These are phyloP conservation scores for Tulasnella sp. DNA, from an alignment of 768 basidiomycete genomes.

Conservation along the genomic window DNA sequence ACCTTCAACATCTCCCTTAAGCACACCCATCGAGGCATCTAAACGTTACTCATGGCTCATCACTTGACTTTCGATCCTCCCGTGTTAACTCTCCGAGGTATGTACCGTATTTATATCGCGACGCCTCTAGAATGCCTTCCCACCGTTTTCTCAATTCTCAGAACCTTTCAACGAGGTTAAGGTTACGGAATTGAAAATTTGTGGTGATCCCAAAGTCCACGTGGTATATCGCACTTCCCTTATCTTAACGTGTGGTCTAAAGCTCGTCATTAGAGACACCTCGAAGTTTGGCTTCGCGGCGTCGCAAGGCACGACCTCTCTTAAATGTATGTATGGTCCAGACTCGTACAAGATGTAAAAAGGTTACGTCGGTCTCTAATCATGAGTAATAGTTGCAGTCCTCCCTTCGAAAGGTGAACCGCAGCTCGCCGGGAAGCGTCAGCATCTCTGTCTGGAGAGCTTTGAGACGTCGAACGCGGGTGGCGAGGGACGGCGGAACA, in stretches of 20 bases:
- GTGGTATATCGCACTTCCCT: not conserved
- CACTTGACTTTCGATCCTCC: not conserved
- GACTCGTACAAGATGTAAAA: too few relatives aligned
- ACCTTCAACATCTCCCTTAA: too few relatives aligned
- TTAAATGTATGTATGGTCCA: too few relatives aligned
- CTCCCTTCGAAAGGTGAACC: not conserved
- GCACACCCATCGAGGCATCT: too few relatives aligned
- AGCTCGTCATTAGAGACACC: not conserved
- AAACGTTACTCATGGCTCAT: not conserved
- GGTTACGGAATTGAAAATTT: not conserved
- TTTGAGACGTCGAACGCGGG: not conserved
- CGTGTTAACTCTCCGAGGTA: not conserved
- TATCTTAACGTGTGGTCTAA: not conserved
- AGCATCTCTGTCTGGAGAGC: not conserved
- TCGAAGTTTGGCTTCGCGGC: not conserved
- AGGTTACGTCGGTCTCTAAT: too few relatives aligned
- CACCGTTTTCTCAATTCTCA: not conserved
- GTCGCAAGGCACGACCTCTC: not conserved
- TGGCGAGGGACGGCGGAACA: not conserved
- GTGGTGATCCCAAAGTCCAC: not conserved
- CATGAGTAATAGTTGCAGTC: too few relatives aligned
- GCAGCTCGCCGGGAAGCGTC: not conserved
- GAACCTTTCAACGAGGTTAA: not conserved
- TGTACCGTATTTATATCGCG: not conserved
- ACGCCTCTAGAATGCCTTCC: not conserved